Base-by-base conservation (phyloP, 2,329 filamentous ascomycete species). In the Hypoxylon sp. region DNA sequence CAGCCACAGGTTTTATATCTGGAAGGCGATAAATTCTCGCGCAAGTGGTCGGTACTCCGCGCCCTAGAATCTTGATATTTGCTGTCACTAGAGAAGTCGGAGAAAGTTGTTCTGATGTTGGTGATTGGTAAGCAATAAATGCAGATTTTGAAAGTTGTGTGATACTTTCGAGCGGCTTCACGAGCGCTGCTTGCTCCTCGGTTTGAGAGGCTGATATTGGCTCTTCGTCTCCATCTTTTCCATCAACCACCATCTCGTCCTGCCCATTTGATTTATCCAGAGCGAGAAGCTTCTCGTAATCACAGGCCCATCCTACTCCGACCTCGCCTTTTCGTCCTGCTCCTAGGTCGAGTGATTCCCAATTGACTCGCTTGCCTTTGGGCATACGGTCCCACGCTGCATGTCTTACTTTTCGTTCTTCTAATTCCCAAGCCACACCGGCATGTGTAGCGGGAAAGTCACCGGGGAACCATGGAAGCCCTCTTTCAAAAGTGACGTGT, bases 11-110 rank as follows among this genome's bases (percentile, higher is more conserved):
- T 19, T 54, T 44, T 1, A 47, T 17, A 26, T 65, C 50, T n/a
- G 95, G 93, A 14, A 98, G 88, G 13, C 93, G 90, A 80, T 98
- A 99, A 71, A 98, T 90, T 37, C 96, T 88, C 3, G 95, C 93
- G 78, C 91, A 92, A 2, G 88, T 82, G 0, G 82, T 84, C 3
- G 91, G 92, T 0, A 91, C 87, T 26, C 96, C 95, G 62, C 93
- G 89, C 42, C 86, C 84, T 8, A 92, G 77, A 50, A 96, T 84
- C 0, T 84, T 89, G 59, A 98, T 83, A 54, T 86, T 87, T 50
- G 94, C 86, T 0, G 89, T 91, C 58, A 91, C 81, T 39, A 89
- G 73, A 19, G 82, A 78, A 57, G 82, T 79, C 9, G 75, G 63
- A 0, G 81, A 80, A 3, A 80, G 77, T 0, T 73, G 55, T 3